Conservation (phyloP, 306 rosid species). For the Cucurbita ficifolia region DNA sequence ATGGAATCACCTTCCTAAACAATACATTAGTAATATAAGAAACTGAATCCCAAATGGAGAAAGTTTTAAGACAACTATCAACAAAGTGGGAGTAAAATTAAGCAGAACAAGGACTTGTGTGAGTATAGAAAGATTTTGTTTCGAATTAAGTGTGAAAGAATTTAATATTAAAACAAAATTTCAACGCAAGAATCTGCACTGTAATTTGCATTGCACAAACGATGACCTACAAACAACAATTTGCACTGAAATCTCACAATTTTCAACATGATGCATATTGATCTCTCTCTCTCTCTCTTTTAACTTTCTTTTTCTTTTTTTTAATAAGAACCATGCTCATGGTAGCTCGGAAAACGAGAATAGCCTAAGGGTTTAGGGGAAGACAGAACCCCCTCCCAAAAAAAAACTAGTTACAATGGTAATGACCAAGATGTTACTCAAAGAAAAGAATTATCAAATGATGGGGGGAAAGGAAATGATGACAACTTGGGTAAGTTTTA, state of each 20-base stretch:
- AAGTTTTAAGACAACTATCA: neutral
- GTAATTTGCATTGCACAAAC: neutral
- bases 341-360: too few relatives aligned
- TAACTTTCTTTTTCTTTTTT: too few relatives aligned
- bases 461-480: neutral
- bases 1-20: constrained; percentile 79
- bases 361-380: too few relatives aligned
- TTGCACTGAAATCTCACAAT: neutral
- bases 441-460: neutral
- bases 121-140: neutral
- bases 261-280: neutral
- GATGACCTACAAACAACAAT: neutral
- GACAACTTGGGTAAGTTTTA: neutral
- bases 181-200: neutral
- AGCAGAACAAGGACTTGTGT: neutral
- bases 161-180: neutral
- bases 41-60: constrained; percentile 1
- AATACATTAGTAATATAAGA: constrained; percentile 12
- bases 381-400: too few relatives aligned
- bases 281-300: neutral
- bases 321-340: too few relatives aligned
- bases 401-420: neutral
- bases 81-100: neutral
- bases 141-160: neutral
- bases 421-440: neutral